These are phyloP conservation scores for maize (Zea mays) DNA, from an alignment of 176 grass and related monocot genomes.

Conservation along the genomic window Zm-B73-REFERENCE-NAM-5.0 NC_050100.1:26671001-26671500, in stretches of 20 bases:
- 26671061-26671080: too few relatives aligned
- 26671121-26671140: slow-evolving; percentile 27
- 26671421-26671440: too few relatives aligned
- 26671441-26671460: too few relatives aligned
- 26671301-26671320: too few relatives aligned
- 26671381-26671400: too few relatives aligned
- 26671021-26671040: slow-evolving; percentile 15
- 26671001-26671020: slow-evolving; percentile 34
- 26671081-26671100: not conserved
- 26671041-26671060: not conserved
- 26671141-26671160: not conserved
- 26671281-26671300: too few relatives aligned
- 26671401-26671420: too few relatives aligned
- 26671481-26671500: too few relatives aligned
- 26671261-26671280: slow-evolving; percentile 5
- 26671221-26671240: not conserved
- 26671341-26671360: too few relatives aligned
- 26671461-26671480: too few relatives aligned
- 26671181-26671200: not conserved
- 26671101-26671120: not conserved
- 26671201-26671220: not conserved
- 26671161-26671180: not conserved
- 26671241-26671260: slow-evolving; percentile 24
- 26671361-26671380: too few relatives aligned
- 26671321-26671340: too few relatives aligned